Percentiles rank a stretch among this genome's conserved stretches.
Evolutionary conservation across 108 stramenopile genomes (phyloP).

Genomic region (Cyclostephanos invisitatus): DNA sequence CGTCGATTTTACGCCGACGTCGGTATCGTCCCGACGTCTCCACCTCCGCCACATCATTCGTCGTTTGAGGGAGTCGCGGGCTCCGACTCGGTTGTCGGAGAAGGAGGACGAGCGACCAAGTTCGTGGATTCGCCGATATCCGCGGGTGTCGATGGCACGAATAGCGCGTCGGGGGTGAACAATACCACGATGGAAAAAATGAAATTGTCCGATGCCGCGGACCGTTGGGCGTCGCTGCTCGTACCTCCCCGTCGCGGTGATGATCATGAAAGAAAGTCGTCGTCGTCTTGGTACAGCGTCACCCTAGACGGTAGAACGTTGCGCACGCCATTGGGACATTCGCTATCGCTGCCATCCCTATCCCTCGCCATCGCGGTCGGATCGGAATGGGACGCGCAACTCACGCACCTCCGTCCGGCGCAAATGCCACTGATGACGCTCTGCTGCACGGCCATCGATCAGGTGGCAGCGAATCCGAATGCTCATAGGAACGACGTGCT

Average conservation of each 20-base stretch:
- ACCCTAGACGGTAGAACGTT: slow-evolving; percentile 78
- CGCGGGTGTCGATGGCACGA: slow-evolving; percentile 85
- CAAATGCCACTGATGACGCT: slow-evolving; percentile 98
- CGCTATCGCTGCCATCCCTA: slow-evolving; percentile 73
- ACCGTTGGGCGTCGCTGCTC: slow-evolving; percentile 32
- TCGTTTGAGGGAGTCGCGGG: no score
- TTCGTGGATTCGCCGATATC: slow-evolving; percentile 72
- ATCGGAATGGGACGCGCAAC: slow-evolving; percentile 94
- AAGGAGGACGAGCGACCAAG: slow-evolving; percentile 8
- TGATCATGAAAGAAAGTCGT: no score
- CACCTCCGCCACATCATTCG: slow-evolving; percentile 49
- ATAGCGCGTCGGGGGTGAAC: slow-evolving; percentile 73
- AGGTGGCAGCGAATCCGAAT: slow-evolving; percentile 59
- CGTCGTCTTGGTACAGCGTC: slow-evolving; percentile 65
- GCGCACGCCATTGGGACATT: slow-evolving; percentile 77
- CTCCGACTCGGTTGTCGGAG: no score
- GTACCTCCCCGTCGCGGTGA: slow-evolving; percentile 16
- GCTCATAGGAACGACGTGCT: slow-evolving; percentile 54
- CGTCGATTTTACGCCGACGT: slow-evolving; percentile 81
- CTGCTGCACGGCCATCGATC: slow-evolving; percentile 90
- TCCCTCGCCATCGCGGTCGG: slow-evolving; percentile 86
- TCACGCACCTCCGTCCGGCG: slow-evolving; percentile 79
- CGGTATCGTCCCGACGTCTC: slow-evolving; percentile 42
- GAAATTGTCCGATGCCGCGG: slow-evolving; percentile 27
- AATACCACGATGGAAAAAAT: slow-evolving; percentile 14